phyloP scores from a whole-genome alignment of 306 rosid genomes.

The Delonix regia region DNA sequence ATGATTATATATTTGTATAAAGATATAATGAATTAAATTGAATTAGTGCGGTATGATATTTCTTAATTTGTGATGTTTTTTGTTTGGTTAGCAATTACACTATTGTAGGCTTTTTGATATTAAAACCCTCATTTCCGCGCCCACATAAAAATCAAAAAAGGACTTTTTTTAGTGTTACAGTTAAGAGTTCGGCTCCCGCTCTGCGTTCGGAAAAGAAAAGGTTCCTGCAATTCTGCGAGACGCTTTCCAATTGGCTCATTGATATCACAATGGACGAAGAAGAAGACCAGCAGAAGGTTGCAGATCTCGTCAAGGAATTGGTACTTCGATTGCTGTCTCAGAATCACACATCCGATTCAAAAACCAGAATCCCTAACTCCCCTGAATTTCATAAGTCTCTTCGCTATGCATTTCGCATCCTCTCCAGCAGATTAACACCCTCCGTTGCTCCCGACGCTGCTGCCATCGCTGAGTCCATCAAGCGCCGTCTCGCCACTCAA shows the following conservation, averaged over 20 bases:
- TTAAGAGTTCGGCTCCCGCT: background rate
- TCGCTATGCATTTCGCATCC: constrained; percentile 85
- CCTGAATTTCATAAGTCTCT: constrained; percentile 60
- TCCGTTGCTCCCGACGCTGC: constrained; percentile 87
- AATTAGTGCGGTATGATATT: too few relatives aligned
- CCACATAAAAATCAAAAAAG: constrained; percentile 10
- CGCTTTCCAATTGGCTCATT: background rate
- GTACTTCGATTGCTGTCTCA: constrained; percentile 70
- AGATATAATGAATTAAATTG: too few relatives aligned
- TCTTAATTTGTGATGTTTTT: background rate
- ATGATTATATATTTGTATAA: too few relatives aligned
- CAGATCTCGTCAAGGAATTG: constrained; percentile 85
- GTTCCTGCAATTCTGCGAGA: background rate
- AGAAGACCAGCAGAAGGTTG: constrained; percentile 75
- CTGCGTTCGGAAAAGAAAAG: background rate
- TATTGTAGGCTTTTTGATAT: background rate
- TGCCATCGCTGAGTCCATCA: constrained; percentile 86
- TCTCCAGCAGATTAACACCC: constrained; percentile 76
- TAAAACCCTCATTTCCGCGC: constrained; percentile 33
- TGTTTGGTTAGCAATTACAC: background rate
- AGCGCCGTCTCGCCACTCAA: constrained; percentile 85
- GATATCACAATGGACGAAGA: constrained; percentile 76
- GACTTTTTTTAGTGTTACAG: background rate
- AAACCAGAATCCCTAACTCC: constrained; percentile 50
- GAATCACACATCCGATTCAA: constrained; percentile 50